A percentile compares a stretch with the other conserved stretches of the same genome.
phyloP scores from a whole-genome alignment of 1,284 basidiomycete species.

The Fomitiporia mediterranea region DNA sequence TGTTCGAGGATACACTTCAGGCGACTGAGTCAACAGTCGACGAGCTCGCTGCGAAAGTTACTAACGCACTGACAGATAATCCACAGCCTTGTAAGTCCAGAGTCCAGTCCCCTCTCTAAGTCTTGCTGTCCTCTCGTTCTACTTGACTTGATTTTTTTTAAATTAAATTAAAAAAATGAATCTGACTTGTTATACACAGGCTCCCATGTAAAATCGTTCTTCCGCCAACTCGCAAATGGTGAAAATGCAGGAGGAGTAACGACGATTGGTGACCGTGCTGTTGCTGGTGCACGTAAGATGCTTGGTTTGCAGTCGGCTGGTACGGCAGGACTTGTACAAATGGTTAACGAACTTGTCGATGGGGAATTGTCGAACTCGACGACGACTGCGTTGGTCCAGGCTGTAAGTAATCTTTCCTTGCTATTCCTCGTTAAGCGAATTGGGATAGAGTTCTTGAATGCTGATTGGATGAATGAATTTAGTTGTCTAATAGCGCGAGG shows the following conservation, averaged over 20 bases:
- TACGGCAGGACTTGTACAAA: slow-evolving; percentile 19
- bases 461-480: neutral
- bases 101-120: neutral
- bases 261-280: slow-evolving; percentile 22
- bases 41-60: slow-evolving; percentile 15
- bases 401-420: too few relatives aligned
- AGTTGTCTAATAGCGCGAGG: slow-evolving; percentile 19
- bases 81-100: slow-evolving; percentile 17
- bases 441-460: too few relatives aligned
- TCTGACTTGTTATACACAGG: too few relatives aligned
- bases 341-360: slow-evolving; percentile 20
- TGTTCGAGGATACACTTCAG: slow-evolving; percentile 19
- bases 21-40: slow-evolving; percentile 13
- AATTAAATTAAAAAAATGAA: neutral
- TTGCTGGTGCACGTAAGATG: slow-evolving; percentile 25
- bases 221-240: slow-evolving; percentile 16
- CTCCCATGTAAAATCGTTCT: slow-evolving; percentile 17
- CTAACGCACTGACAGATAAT: slow-evolving; percentile 19
- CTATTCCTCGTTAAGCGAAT: too few relatives aligned
- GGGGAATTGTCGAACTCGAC: slow-evolving; percentile 20
- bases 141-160: neutral
- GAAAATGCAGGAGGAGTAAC: slow-evolving; percentile 21
- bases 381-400: slow-evolving; percentile 18
- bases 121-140: neutral
- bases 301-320: slow-evolving; percentile 20